Conservation (phyloP, 1,284 basidiomycete genomes). For the Ceratobasidium sp. region DNA sequence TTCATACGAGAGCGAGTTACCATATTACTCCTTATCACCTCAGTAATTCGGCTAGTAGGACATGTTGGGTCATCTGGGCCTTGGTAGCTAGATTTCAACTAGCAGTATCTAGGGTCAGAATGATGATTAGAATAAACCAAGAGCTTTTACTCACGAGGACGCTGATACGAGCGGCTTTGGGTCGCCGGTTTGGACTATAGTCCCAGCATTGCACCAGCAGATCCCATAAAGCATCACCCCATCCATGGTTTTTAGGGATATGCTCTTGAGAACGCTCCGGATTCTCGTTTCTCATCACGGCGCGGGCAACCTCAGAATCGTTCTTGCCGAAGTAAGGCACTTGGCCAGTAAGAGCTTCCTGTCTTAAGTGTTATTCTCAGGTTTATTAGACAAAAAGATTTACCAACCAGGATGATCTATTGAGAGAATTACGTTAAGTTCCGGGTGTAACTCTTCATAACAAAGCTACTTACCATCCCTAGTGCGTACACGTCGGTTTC, state of each 20-base stretch:
- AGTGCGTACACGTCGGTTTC: conserved; percentile 23
- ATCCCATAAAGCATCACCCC: neutral
- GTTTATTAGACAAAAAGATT: neutral
- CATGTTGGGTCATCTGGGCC: too few species aligned
- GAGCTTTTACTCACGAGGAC: too few species aligned
- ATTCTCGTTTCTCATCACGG: too few species aligned
- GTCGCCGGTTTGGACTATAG: too few species aligned
- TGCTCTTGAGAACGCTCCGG: neutral
- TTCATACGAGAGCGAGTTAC: too few species aligned
- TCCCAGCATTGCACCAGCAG: too few species aligned
- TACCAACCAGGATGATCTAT: conserved; percentile 20
- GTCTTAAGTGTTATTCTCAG: neutral
- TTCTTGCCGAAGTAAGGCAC: neutral
- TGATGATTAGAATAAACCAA: too few species aligned
- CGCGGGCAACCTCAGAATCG: neutral
- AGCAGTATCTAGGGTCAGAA: too few species aligned
- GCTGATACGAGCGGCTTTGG: too few species aligned
- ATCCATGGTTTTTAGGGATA: neutral
- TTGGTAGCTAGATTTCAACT: too few species aligned
- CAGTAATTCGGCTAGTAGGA: too few species aligned
- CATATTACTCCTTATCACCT: too few species aligned
- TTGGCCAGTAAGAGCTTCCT: conserved; percentile 15
- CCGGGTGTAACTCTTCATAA: neutral
- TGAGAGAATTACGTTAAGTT: neutral
- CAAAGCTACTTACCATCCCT: conserved; percentile 16